Conservation (phyloP, 177 flowering plant species). For the Vitis hybrid region DNA sequence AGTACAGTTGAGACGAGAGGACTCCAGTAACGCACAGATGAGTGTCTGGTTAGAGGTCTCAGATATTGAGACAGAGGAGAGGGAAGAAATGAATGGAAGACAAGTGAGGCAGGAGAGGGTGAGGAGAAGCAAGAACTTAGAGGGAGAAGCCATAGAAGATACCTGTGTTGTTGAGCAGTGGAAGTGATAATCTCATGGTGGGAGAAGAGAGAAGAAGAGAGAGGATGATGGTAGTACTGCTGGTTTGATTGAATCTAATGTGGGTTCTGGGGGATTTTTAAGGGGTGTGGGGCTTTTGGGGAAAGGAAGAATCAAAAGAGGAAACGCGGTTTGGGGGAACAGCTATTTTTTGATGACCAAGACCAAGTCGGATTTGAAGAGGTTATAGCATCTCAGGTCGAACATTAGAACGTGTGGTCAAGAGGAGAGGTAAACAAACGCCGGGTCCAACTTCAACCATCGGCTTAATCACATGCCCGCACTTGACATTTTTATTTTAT, state of each 20-base stretch:
- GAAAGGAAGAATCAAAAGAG: not conserved
- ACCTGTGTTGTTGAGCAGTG: constrained; percentile 16
- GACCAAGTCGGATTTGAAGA: constrained; percentile 13
- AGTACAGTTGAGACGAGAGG: constrained; percentile 43
- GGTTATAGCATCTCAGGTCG: no score
- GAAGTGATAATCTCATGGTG: constrained; percentile 16
- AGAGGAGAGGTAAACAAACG: no score
- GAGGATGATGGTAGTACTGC: not conserved
- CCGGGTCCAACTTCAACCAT: no score
- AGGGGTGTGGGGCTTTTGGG: not conserved
- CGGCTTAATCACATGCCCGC: no score
- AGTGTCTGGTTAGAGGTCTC: constrained; percentile 40
- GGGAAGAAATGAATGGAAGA: constrained; percentile 22
- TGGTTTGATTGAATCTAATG: no score
- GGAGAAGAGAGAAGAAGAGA: not conserved
- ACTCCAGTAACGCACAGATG: constrained; percentile 46
- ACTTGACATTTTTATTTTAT: no score
- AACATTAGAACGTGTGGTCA: no score
- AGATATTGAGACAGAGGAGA: constrained; percentile 63
- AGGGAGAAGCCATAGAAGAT: not conserved
- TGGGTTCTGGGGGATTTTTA: not conserved
- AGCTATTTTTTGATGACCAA: constrained; percentile 13
- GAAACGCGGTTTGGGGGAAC: not conserved
- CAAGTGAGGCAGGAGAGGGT: constrained; percentile 8
- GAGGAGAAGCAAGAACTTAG: constrained; percentile 9